Conservation (phyloP, 2,329 filamentous ascomycete genomes). For the Furcasterigmium sp. region DNA sequence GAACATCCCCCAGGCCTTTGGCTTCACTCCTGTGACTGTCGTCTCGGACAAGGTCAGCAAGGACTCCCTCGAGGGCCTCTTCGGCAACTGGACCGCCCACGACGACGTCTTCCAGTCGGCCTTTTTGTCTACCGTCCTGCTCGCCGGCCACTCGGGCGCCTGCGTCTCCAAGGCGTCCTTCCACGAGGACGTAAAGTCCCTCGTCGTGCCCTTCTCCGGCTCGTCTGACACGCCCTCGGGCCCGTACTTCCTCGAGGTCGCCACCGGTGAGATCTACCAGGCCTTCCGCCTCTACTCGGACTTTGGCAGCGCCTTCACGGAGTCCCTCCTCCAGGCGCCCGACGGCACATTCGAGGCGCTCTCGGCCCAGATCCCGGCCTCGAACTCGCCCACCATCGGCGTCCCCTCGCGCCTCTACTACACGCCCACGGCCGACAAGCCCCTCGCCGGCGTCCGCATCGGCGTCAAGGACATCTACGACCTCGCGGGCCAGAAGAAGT, state of each 20-base stretch:
- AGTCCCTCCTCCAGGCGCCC: constrained; percentile 22
- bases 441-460: constrained; percentile 54
- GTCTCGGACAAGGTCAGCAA: constrained; percentile 17
- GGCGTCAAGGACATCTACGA: constrained; percentile 61
- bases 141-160: constrained; percentile 10
- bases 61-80: constrained; percentile 15
- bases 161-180: constrained; percentile 10
- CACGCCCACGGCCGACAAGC: constrained; percentile 44
- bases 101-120: constrained; percentile 21
- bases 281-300: constrained; percentile 30
- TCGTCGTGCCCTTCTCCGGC: constrained; percentile 13
- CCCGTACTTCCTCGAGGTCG: constrained; percentile 28
- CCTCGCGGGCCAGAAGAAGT: constrained; percentile 46
- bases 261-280: constrained; percentile 23
- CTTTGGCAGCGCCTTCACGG: constrained; percentile 23
- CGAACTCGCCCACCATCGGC: constrained; percentile 25
- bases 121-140: constrained; percentile 16
- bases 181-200: constrained; percentile 9
- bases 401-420: constrained; percentile 59
- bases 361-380: constrained; percentile 23
- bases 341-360: constrained; percentile 24
- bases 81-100: constrained; percentile 22
- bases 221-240: constrained; percentile 21
- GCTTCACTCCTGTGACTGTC: constrained; percentile 28
- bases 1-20: constrained; percentile 18